Conservation (phyloP, 2,329 filamentous ascomycete genomes). For the Ampelomyces quisqualis region DNA sequence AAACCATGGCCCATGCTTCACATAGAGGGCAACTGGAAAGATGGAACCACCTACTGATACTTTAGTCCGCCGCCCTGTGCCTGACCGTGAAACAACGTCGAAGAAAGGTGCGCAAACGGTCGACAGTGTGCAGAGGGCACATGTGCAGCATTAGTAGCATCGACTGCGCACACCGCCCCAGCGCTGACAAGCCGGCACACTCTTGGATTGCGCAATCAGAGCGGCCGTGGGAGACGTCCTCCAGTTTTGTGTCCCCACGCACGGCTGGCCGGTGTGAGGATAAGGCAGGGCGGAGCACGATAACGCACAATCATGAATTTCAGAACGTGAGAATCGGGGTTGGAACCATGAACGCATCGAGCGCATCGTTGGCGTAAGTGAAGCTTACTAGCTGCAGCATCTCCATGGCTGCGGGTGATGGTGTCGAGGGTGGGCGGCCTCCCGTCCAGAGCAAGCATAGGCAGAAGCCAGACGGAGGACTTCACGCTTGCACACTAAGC, state of each 20-base stretch:
- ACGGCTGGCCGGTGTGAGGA: constrained; percentile 29
- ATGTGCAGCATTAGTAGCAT: constrained; percentile 39
- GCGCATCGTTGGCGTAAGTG: constrained; percentile 6
- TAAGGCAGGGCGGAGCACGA: constrained; percentile 15
- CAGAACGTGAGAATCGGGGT: neutral
- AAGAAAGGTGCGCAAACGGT: constrained; percentile 18
- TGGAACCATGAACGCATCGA: constrained; percentile 4
- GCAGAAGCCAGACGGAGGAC: constrained; percentile 9
- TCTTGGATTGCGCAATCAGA: constrained; percentile 7
- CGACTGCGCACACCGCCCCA: constrained; percentile 32
- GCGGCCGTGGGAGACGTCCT: constrained; percentile 20
- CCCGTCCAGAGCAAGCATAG: constrained; percentile 5
- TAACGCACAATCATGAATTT: neutral
- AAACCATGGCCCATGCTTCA: neutral
- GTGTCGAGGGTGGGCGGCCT: constrained; percentile 23
- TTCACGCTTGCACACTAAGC: constrained; percentile 6
- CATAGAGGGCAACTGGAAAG: constrained; percentile 1
- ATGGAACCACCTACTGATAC: constrained; percentile 18
- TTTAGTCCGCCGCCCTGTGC: constrained; percentile 35
- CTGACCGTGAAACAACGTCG: constrained; percentile 18
- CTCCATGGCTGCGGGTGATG: constrained; percentile 6
- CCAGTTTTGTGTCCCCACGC: constrained; percentile 18
- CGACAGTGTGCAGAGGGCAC: constrained; percentile 28
- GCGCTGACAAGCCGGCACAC: constrained; percentile 25
- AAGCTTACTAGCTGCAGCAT: constrained; percentile 23